A percentile compares a stretch with the other conserved stretches of the same genome.
Evolutionary conservation across 345 rosid genomes (phyloP).

Genomic region (Combretum micranthum): DNA sequence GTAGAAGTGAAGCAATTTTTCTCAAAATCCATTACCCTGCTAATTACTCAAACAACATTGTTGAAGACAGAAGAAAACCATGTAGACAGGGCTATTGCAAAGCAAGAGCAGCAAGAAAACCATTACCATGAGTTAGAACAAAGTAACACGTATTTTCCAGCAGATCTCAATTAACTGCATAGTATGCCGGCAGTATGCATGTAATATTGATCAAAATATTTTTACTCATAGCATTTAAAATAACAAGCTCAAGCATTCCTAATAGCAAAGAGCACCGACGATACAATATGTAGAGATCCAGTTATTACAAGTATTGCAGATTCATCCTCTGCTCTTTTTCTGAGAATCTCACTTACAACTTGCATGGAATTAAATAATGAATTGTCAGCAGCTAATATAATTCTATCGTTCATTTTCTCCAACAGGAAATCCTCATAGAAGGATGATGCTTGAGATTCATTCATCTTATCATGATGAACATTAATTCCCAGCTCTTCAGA

Average conservation of each 20-base stretch:
- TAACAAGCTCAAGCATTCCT: slow-evolving; percentile 14
- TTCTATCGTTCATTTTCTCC: slow-evolving; percentile 8
- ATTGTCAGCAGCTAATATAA: slow-evolving; percentile 28
- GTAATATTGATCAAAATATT: background rate
- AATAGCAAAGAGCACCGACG: slow-evolving; percentile 19
- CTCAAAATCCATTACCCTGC: too few species aligned
- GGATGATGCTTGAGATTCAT: slow-evolving; percentile 16
- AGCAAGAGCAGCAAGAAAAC: too few species aligned
- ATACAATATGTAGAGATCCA: slow-evolving; percentile 52
- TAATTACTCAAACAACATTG: too few species aligned
- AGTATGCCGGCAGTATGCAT: too few species aligned
- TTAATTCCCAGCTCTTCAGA: slow-evolving; percentile 37
- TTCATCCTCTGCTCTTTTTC: slow-evolving; percentile 15
- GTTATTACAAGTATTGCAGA: slow-evolving; percentile 41
- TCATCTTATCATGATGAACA: slow-evolving; percentile 21
- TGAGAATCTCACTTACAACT: slow-evolving; percentile 32
- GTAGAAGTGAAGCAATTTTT: too few species aligned
- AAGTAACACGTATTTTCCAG: too few species aligned
- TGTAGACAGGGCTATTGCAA: too few species aligned
- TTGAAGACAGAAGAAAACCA: too few species aligned
- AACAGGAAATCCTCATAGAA: background rate
- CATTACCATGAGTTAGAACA: too few species aligned
- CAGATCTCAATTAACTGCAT: too few species aligned
- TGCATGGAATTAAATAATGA: slow-evolving; percentile 26
- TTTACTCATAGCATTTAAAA: background rate